Evolutionary conservation across 441 rosid species (phyloP).

Genomic region (Croton setiger): DNA sequence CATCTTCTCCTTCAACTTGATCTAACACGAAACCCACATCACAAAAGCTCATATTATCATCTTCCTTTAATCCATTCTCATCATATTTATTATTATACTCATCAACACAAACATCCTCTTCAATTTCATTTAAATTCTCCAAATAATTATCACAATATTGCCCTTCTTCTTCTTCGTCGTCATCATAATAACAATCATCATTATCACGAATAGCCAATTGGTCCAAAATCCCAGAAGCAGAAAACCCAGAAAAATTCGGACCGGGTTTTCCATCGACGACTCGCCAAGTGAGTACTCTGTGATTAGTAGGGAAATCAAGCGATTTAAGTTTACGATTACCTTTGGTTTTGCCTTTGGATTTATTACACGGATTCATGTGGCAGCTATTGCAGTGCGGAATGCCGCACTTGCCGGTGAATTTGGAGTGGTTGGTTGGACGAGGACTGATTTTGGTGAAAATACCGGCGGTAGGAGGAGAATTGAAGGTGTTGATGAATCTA

Average conservation of each 20-base stretch:
- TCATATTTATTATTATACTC: constrained; percentile 12
- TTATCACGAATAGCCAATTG: constrained; percentile 22
- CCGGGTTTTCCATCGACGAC: constrained; percentile 33
- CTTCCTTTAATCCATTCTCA: not conserved
- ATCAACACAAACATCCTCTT: not conserved
- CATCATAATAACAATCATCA: not conserved
- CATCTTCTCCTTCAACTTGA: constrained; percentile 43
- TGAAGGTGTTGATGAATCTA: constrained; percentile 33
- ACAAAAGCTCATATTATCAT: constrained; percentile 26
- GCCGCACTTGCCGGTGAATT: constrained; percentile 55
- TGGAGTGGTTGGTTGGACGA: constrained; percentile 69
- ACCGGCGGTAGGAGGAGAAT: constrained; percentile 40
- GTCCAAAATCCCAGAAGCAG: constrained; percentile 51
- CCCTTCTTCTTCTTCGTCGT: constrained; percentile 11
- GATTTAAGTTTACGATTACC: constrained; percentile 51
- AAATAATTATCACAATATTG: too few relatives aligned
- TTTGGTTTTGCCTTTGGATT: constrained; percentile 53
- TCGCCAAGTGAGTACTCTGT: constrained; percentile 37
- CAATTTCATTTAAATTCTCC: not conserved
- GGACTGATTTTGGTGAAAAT: constrained; percentile 37
- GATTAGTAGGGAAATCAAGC: constrained; percentile 30
- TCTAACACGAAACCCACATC: constrained; percentile 37
- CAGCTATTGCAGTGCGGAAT: constrained; percentile 41
- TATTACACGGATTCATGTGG: constrained; percentile 40
- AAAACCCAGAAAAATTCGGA: constrained; percentile 26